Evolutionary conservation across 2,329 filamentous ascomycete genomes (phyloP), one percentile per base, ranked within the genome.

Genomic region (Lojkania enalia): DNA sequence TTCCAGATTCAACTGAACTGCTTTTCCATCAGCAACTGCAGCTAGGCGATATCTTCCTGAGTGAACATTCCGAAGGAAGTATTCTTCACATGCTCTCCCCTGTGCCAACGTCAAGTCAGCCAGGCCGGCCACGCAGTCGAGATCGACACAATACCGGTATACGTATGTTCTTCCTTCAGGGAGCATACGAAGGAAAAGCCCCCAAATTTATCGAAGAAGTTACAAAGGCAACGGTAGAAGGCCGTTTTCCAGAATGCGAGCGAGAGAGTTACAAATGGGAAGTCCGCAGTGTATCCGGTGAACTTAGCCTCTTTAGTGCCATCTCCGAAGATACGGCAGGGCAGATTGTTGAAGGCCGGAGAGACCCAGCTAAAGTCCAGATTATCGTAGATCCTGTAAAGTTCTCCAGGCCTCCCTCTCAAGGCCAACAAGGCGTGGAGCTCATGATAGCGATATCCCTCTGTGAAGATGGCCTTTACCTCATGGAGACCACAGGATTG

Each of bases 201-300:
- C 74, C 77, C 14, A 88, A 86, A 49, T 85, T 89, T 70, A 83
- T 84, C 20, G 92, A 97, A 70, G 94, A 97, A 53, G 78, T 96
- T 11, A 83, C 85, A 36, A 95, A 92, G 71, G 90, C 91, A 6
- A 84, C 86, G 52, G 83, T 96, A 12, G 92, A 96, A 70, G 87
- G 85, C 4, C 82, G 91, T 9, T 96, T 95, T 60, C 75, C 87
- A 0, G 90, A 96, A 64, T 68, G 75, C n/a, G 89, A 96, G 72
- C 83, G 91, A 46, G 90, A 96, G 66, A 82, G 86, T 46, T 79
- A 84, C 13, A 83, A 81, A 57, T 96, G 90, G 90, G 87, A 87
- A 21, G 79, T 95, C 21, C 82, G 90, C 27, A 87, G 84, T 15
- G 77, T 79, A 5, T 60, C 70, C n/a, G 77, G 76, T 27, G 86